phyloP scores from a whole-genome alignment of 31 red algal species.

The Porphyra umbilicalis region DNA sequence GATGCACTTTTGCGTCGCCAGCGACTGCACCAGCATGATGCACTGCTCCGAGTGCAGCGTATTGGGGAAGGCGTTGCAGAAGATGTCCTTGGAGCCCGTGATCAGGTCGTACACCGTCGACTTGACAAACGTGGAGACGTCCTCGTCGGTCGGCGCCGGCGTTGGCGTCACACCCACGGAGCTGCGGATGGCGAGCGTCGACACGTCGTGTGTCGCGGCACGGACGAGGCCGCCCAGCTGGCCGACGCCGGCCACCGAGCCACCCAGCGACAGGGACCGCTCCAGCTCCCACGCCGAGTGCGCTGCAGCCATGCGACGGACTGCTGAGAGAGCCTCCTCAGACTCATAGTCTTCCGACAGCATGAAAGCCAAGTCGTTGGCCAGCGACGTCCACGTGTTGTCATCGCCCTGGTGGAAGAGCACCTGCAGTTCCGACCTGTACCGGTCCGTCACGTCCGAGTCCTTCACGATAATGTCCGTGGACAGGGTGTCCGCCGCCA shows the following conservation, averaged over 20 bases:
- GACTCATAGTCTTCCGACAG: slow-evolving; percentile 7
- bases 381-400: slow-evolving; percentile 56
- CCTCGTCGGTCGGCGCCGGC: background rate
- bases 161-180: background rate
- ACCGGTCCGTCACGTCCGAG: background rate
- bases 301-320: background rate
- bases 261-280: background rate
- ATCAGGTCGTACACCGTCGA: background rate
- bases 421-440: slow-evolving; percentile 15
- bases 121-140: slow-evolving; percentile 5
- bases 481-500: slow-evolving; percentile 18
- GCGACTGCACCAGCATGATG: slow-evolving; percentile 19
- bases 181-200: slow-evolving; percentile 24
- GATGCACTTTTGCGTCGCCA: slow-evolving; percentile 22
- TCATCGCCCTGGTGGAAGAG: slow-evolving; percentile 54
- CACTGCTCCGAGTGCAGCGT: slow-evolving; percentile 37
- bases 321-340: background rate
- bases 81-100: slow-evolving; percentile 31
- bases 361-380: slow-evolving; percentile 41
- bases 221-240: background rate
- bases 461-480: slow-evolving; percentile 30
- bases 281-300: background rate
- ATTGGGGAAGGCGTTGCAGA: slow-evolving; percentile 51
- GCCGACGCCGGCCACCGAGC: slow-evolving; percentile 5
- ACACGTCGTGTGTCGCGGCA: slow-evolving; percentile 18